These are phyloP conservation scores for Schoenoplectus tabernaemontani DNA, from an alignment of 202 grass and related monocot species.

Conservation along the genomic window DNA sequence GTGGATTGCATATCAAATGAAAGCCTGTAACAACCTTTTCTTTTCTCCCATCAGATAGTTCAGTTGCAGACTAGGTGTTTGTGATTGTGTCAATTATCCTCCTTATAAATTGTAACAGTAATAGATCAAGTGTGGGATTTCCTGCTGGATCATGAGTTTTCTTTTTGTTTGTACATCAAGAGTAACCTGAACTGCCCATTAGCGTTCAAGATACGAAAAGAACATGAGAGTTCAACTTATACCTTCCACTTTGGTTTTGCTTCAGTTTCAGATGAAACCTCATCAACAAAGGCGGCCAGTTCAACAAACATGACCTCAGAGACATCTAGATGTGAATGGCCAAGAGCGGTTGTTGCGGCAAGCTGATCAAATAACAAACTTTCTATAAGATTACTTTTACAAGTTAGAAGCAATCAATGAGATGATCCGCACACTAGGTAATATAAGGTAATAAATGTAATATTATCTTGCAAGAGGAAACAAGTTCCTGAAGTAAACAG, in stretches of 20 bases:
- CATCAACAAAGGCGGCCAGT: slow-evolving; percentile 75
- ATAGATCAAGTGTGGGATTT: not conserved
- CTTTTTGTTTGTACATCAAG: not conserved
- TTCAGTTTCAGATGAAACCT: slow-evolving; percentile 87
- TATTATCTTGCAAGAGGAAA: not conserved
- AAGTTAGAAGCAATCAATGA: not conserved
- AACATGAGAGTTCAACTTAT: not conserved
- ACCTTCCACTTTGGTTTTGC: slow-evolving; percentile 99
- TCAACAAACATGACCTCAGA: slow-evolving; percentile 94
- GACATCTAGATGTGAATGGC: slow-evolving; percentile 84
- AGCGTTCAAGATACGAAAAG: not conserved
- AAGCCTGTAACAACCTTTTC: not conserved
- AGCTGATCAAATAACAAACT: slow-evolving; percentile 43
- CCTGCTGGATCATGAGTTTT: not conserved
- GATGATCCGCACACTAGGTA: not conserved
- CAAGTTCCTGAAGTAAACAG: not conserved
- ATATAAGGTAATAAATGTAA: no score
- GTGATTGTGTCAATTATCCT: slow-evolving; percentile 2
- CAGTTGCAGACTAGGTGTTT: not conserved
- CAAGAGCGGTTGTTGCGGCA: slow-evolving; percentile 82
- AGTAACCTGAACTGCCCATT: not conserved
- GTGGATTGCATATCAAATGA: not conserved
- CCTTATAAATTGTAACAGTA: not conserved
- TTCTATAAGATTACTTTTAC: not conserved
- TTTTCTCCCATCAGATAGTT: not conserved